Evolutionary conservation across 768 basidiomycete genomes (phyloP).

Genomic region (Lyophyllum atratum): DNA sequence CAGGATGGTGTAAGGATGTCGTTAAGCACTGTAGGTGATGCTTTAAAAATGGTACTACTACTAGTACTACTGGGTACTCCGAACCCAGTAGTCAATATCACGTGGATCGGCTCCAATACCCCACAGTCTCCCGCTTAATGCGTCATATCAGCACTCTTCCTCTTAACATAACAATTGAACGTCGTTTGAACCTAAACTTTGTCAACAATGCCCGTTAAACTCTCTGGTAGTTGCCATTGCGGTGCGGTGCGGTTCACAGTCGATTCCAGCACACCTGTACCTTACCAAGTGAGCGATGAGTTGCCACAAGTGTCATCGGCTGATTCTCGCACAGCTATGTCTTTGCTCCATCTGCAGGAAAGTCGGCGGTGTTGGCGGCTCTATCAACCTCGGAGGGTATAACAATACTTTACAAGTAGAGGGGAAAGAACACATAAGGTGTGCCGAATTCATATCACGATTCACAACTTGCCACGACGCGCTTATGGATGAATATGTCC

Average conservation of each 20-base stretch:
- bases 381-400: constrained; percentile 65
- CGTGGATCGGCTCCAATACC: too few relatives aligned
- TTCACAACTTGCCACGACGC: neutral
- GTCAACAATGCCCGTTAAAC: constrained; percentile 52
- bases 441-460: neutral
- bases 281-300: constrained; percentile 52
- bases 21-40: too few relatives aligned
- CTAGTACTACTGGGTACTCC: too few relatives aligned
- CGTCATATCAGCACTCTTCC: too few relatives aligned
- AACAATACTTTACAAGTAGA: constrained; percentile 51
- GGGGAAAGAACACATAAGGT: constrained; percentile 60
- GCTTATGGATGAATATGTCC: neutral
- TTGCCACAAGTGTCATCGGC: neutral
- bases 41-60: too few relatives aligned
- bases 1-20: too few relatives aligned
- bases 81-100: too few relatives aligned
- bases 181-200: too few relatives aligned
- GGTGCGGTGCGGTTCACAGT: constrained; percentile 50
- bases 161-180: too few relatives aligned
- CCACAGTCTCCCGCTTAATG: too few relatives aligned
- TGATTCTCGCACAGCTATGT: constrained; percentile 45
- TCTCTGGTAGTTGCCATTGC: constrained; percentile 59
- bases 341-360: constrained; percentile 73
- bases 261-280: constrained; percentile 58
- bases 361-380: constrained; percentile 64